Conservation (phyloP, 352 stramenopile genomes). For the Phytopythium vexans region DNA sequence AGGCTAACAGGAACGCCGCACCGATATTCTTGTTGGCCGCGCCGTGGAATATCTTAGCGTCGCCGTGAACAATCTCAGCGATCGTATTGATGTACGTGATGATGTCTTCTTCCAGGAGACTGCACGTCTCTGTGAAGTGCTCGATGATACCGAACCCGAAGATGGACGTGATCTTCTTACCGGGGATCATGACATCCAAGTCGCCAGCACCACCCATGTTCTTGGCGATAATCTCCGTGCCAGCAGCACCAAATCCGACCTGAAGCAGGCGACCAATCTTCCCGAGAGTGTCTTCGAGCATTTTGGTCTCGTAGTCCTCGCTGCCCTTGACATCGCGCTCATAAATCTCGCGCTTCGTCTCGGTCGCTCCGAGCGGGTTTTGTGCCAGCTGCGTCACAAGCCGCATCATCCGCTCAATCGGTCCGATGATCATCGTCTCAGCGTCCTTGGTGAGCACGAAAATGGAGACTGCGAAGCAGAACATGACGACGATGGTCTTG, state of each 20-base stretch:
- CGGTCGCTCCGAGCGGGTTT: conserved; percentile 66
- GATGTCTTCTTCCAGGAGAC: conserved; percentile 92
- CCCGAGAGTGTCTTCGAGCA: conserved; percentile 94
- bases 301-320: conserved; percentile 94
- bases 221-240: conserved; percentile 96
- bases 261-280: conserved; percentile 94
- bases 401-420: conserved; percentile 96
- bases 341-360: conserved; percentile 72
- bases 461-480: conserved; percentile 89
- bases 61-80: conserved; percentile 93
- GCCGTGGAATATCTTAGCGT: conserved; percentile 92
- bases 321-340: conserved; percentile 59
- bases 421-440: conserved; percentile 93
- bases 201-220: conserved; percentile 93
- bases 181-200: conserved; percentile 96
- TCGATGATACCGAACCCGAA: conserved; percentile 97
- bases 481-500: conserved; percentile 89
- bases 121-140: conserved; percentile 94
- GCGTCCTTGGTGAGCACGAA: conserved; percentile 93
- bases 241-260: conserved; percentile 97
- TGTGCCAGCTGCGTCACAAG: conserved; percentile 67
- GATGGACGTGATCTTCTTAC: conserved; percentile 96
- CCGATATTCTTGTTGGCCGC: conserved; percentile 98
- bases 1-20: conserved; percentile 93
- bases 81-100: conserved; percentile 99